Evolutionary conservation across 2,329 filamentous ascomycete species (phyloP).

Genomic region (Talaromyces albobiverticillius): DNA sequence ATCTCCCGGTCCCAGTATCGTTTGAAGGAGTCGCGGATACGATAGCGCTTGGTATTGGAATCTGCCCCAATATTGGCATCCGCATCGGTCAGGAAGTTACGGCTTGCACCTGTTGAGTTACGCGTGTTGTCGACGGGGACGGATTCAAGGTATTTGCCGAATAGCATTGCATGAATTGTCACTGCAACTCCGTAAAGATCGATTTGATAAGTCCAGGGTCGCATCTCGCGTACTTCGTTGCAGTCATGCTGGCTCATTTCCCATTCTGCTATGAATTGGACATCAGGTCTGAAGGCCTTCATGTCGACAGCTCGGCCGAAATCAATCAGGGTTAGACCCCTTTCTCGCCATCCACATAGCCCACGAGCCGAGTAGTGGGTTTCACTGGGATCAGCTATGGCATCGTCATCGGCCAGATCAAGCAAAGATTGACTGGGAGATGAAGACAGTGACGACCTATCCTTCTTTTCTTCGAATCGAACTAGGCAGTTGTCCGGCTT

Average conservation of each 20-base stretch:
- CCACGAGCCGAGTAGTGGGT: conserved; percentile 70
- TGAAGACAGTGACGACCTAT: conserved; percentile 18
- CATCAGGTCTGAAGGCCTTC: conserved; percentile 71
- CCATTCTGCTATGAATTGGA: conserved; percentile 95
- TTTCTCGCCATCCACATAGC: conserved; percentile 70
- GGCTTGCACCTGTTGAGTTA: conserved; percentile 14
- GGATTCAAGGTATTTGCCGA: conserved; percentile 93
- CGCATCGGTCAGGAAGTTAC: conserved; percentile 8
- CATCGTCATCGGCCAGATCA: conserved; percentile 24
- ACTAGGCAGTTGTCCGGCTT: conserved; percentile 95
- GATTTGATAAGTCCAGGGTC: conserved; percentile 96
- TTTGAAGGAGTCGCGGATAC: conserved; percentile 79
- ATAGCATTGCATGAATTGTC: conserved; percentile 82
- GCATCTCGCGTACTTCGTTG: conserved; percentile 88
- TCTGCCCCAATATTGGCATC: neutral
- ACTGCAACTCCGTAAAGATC: conserved; percentile 93
- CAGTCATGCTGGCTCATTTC: conserved; percentile 84
- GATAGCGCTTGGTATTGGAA: conserved; percentile 61
- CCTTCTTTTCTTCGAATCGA: conserved; percentile 61
- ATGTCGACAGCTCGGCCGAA: conserved; percentile 95
- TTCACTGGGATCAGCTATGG: conserved; percentile 26
- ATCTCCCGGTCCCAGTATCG: conserved; percentile 95
- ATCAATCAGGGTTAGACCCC: conserved; percentile 85
- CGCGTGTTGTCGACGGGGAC: conserved; percentile 35
- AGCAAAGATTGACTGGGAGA: conserved; percentile 28